phyloP scores from a whole-genome alignment of 2,329 filamentous ascomycete species.

The Neocatenulostroma microsporum region DNA sequence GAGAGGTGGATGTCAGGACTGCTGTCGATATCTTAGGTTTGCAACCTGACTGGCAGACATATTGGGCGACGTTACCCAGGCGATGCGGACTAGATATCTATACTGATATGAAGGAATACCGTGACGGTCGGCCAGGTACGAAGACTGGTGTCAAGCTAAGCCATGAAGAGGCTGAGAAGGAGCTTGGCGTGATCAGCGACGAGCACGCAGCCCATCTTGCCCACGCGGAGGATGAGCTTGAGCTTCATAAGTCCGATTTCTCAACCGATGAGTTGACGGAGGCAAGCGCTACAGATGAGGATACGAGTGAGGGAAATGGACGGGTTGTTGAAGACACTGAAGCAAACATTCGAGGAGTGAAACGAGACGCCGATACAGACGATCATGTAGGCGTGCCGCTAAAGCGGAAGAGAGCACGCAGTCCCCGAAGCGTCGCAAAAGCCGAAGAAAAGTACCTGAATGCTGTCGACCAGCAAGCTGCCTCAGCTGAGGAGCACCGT shows the following conservation, averaged over 20 bases:
- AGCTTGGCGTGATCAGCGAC: slow-evolving; percentile 23
- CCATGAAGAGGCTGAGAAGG: slow-evolving; percentile 38
- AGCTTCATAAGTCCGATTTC: slow-evolving; percentile 38
- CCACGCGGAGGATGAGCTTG: slow-evolving; percentile 12
- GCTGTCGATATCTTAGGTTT: slow-evolving; percentile 50
- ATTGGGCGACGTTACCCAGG: slow-evolving; percentile 47
- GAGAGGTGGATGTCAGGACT: slow-evolving; percentile 44
- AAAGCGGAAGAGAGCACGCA: slow-evolving; percentile 17
- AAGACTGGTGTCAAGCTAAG: slow-evolving; percentile 21
- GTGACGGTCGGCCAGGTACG: slow-evolving; percentile 19
- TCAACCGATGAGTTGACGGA: slow-evolving; percentile 19
- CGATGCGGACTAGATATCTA: slow-evolving; percentile 47
- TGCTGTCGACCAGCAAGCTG: slow-evolving; percentile 39
- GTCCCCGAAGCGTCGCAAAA: slow-evolving; percentile 10
- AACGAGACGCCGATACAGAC: neutral
- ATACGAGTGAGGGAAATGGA: neutral
- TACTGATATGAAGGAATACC: slow-evolving; percentile 21
- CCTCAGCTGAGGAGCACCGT: slow-evolving; percentile 37
- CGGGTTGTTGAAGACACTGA: neutral
- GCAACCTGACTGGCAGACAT: slow-evolving; percentile 37
- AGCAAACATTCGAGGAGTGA: neutral
- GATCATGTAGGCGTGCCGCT: slow-evolving; percentile 1
- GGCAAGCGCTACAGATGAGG: neutral
- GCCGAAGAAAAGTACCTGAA: slow-evolving; percentile 41
- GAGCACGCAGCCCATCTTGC: neutral